Base-by-base conservation (phyloP, 2,329 filamentous ascomycete genomes). In the Diplodia seriata region DNA sequence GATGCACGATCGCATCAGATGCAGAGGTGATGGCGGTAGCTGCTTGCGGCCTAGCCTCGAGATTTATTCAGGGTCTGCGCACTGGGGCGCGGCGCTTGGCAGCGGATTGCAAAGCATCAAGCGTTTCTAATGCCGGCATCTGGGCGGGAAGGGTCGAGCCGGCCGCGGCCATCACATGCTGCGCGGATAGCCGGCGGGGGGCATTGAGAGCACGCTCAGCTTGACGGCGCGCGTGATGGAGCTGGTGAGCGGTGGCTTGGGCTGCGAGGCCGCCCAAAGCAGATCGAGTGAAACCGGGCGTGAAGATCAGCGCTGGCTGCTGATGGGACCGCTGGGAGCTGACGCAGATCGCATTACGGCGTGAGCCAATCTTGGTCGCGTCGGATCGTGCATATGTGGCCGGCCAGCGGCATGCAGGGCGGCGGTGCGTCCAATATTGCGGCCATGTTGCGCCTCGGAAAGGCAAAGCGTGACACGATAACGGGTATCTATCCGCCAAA, bases 401-500 rank as follows among this genome's bases (percentile, higher is more conserved):
- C 56, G 56, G 38, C 56, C 56, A 38, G 38, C 56, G 57, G 57
- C 40, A 62, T 62, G 40, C 57, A 62, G 61, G 59, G 59, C 49
- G 59, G 49, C 36, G 54, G 57, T 50, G 40, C 40, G 57, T 49
- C 57, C 57, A 62, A 62, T 62, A 62, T 62, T 62, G 55, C 55
- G 55, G 38, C 55, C 55, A 59, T 43, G 56, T 26, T 49, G 57
- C 47, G 57, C 40, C 57, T 62, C 57, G 38, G 40, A 43, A 26
- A 50, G 57, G 57, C 36, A 40, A 59, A 29, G 43, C 33, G 63
- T 56, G 38, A 54, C 50, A 56, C 70, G 69, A 66, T 71, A 72
- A 70, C 71, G 68, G 71, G 69, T 71, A 73, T 72, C 71, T 73
- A 72, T 69, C 72, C 71, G 71, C 26, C 66, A 68, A n/a, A 38